Evolutionary conservation across 2,329 filamentous ascomycete species (phyloP), one percentile per base, ranked within the genome.

Genomic region (Nigrospora osmanthi): DNA sequence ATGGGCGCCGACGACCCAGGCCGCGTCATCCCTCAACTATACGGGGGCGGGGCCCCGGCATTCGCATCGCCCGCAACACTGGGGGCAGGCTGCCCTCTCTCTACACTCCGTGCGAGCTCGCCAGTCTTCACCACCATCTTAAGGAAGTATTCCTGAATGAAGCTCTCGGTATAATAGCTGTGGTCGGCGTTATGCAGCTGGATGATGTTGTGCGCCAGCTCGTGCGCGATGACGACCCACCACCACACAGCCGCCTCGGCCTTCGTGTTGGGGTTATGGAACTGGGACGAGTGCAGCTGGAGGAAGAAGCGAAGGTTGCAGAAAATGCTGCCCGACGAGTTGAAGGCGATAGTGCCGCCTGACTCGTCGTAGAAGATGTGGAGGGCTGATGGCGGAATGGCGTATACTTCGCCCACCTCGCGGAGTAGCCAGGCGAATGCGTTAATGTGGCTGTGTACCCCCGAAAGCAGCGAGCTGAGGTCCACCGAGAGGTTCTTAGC

Each of bases 221-320:
- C 94, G 62, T 98, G 93, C 50, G 89, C 94, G 49, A 96, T 64
- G n/a, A 93, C 89, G 51, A 95, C 86, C 80, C 86, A 96, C 91
- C 91, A 97, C 72, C 90, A 95, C 1, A 85, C 78, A 46, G 81
- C 71, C 3, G 87, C 87, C 49, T 93, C 85, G 4, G 79, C 72
- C 59, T 71, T 80, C 14, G 70, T 77, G 44, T 73, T 67, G 2
- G 62, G 61, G 16, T 50, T 19, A 40, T 58, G 17, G 17, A 80
- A 62, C 50, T 71, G 64, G 13, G 67, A 57, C 38, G 79, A 71
- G 58, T 97, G 91, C 31, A 96, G 66, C 57, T 91, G 82, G 48
- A 85, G 67, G 62, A 90, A 97, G 70, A 88, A 95, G 15, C 87
- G 76, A 51, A 95, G 76, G 59, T 98, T 98, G 72, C 89, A 96